Evolutionary conservation across 2,329 filamentous ascomycete species (phyloP).

Genomic region (Colletotrichum sp.): DNA sequence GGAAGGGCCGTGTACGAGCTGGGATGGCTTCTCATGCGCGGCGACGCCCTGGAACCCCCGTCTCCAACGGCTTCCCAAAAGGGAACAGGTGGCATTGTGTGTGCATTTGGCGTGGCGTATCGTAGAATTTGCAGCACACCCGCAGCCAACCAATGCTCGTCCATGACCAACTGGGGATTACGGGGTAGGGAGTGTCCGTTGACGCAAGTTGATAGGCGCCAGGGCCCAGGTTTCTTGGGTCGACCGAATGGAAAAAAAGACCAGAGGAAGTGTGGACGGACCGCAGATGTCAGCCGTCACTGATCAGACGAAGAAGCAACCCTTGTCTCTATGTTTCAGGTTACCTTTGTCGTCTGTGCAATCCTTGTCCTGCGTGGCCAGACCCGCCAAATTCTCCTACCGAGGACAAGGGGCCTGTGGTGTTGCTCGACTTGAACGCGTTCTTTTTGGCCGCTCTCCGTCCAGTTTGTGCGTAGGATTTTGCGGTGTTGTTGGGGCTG

Average conservation of each 20-base stretch:
- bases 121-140: constrained; percentile 8
- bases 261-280: neutral
- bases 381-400: constrained; percentile 17
- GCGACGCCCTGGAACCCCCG: neutral
- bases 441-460: neutral
- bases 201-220: constrained; percentile 16
- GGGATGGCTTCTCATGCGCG: constrained; percentile 16
- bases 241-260: neutral
- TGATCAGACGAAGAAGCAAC: constrained; percentile 18
- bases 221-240: neutral
- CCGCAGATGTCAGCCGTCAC: constrained; percentile 18
- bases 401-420: neutral
- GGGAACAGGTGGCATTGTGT: neutral
- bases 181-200: constrained; percentile 8
- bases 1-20: neutral
- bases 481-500: neutral
- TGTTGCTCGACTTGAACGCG: neutral
- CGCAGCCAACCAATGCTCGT: neutral
- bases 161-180: neutral
- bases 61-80: neutral
- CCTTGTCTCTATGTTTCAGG: constrained; percentile 21
- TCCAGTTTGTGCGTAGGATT: neutral
- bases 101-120: constrained; percentile 1
- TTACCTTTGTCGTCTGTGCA: constrained; percentile 12
- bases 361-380: constrained; percentile 17